Evolutionary conservation across 306 rosid genomes (phyloP).

Genomic region (Corylus avellana): DNA sequence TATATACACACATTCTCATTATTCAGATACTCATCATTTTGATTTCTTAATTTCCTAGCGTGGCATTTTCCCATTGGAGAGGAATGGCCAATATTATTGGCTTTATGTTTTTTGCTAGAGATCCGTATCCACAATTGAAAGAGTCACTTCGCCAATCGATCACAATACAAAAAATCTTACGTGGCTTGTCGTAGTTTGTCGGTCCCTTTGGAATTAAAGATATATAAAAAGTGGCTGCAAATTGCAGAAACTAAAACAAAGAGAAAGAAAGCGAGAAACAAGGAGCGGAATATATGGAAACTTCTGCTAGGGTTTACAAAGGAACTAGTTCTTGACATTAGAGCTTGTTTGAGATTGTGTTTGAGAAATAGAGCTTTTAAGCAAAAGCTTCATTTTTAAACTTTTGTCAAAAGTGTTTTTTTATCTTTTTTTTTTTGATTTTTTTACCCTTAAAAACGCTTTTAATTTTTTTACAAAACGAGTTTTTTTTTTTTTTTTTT

Average conservation of each 20-base stretch:
- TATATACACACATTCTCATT: not conserved
- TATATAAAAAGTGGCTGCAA: conserved; percentile 5
- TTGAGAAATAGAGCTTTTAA: no score
- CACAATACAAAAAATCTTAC: not conserved
- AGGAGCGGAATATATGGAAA: not conserved
- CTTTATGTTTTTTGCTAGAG: not conserved
- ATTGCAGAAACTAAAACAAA: not conserved
- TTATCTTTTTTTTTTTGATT: no score
- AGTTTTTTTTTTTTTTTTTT: no score
- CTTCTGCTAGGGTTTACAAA: not conserved
- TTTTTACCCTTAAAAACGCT: no score
- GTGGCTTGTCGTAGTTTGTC: not conserved
- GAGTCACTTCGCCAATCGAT: not conserved
- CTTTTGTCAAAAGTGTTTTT: no score
- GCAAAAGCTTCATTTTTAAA: no score
- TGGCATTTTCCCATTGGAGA: not conserved
- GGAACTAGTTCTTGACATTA: not conserved
- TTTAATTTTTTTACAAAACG: no score
- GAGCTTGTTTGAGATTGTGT: no score
- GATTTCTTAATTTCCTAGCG: not conserved
- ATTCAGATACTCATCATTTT: not conserved
- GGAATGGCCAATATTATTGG: not conserved
- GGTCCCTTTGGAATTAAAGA: not conserved
- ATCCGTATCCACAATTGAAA: not conserved
- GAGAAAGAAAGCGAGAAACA: not conserved